These are phyloP conservation scores for Alloteropsis semialata DNA, from an alignment of 176 grass and related monocot species.

Conservation along the genomic window DNA sequence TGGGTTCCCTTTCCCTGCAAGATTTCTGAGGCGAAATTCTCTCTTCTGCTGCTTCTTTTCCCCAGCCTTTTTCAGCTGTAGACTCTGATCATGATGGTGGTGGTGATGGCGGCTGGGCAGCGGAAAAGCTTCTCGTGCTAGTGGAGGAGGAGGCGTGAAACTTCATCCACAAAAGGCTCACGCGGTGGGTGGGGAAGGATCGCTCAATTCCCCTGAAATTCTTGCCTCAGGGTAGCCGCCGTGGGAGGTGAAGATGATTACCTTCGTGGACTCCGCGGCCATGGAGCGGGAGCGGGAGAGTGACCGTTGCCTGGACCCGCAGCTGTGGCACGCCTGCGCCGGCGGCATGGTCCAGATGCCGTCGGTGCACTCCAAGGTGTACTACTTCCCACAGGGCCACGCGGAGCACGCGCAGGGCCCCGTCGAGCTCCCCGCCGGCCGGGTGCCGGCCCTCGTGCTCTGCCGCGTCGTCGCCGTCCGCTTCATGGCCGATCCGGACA, in stretches of 20 bases:
- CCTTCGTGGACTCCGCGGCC: conserved; percentile 54
- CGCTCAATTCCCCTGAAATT: conserved; percentile 16
- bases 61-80: conserved; percentile 32
- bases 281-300: conserved; percentile 57
- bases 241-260: conserved; percentile 37
- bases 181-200: conserved; percentile 8
- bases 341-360: conserved; percentile 89
- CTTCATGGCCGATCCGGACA: conserved; percentile 74
- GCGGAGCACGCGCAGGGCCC: conserved; percentile 64
- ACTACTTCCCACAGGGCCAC: conserved; percentile 97
- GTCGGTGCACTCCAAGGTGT: conserved; percentile 62
- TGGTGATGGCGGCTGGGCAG: conserved; percentile 30
- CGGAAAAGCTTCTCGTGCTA: conserved; percentile 27
- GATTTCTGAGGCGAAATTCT: conserved; percentile 37
- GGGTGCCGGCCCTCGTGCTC: conserved; percentile 43
- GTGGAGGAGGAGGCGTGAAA: conserved; percentile 19
- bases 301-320: conserved; percentile 62
- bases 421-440: conserved; percentile 18
- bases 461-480: conserved; percentile 57
- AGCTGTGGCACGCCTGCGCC: conserved; percentile 91
- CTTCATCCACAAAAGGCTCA: conserved; percentile 27
- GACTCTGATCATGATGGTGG: conserved; percentile 31
- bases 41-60: conserved; percentile 10
- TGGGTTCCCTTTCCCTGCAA: conserved; percentile 28
- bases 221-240: neutral